Percentiles rank a stretch among this genome's conserved stretches.
These are phyloP conservation scores for Fusarium albosuccineum DNA, from an alignment of 2,329 filamentous ascomycete species.

Conservation along the genomic window DNA sequence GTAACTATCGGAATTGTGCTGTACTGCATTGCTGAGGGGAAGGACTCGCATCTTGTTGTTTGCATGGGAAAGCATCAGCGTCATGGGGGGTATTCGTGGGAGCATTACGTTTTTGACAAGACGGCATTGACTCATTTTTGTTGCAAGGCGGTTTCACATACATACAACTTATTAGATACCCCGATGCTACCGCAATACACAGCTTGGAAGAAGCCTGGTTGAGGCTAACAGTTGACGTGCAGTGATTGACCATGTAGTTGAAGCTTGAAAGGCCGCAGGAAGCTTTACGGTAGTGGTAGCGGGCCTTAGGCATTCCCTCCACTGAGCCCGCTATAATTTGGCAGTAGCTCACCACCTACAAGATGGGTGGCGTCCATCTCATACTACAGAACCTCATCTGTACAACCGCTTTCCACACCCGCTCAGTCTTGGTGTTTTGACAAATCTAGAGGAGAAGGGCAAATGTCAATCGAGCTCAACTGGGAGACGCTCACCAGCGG, in stretches of 20 bases:
- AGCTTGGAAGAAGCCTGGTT: not conserved
- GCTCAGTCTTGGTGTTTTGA: not conserved
- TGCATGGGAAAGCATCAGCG: conserved; percentile 28
- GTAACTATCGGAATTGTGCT: not conserved
- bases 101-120: conserved; percentile 19
- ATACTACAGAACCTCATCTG: not conserved
- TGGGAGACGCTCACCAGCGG: conserved; percentile 94
- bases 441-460: conserved; percentile 1
- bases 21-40: conserved; percentile 13
- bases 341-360: conserved; percentile 1
- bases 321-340: conserved; percentile 13
- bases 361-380: not conserved
- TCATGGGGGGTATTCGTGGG: conserved; percentile 17
- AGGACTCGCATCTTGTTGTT: conserved; percentile 20
- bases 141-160: conserved; percentile 6
- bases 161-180: conserved; percentile 16
- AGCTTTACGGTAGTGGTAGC: no score
- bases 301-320: no score
- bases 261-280: no score
- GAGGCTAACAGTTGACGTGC: not conserved
- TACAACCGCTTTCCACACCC: conserved; percentile 19
- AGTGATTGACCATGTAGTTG: not conserved
- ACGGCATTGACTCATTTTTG: conserved; percentile 8
- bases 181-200: not conserved
- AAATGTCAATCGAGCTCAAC: conserved; percentile 97